Conservation (phyloP, 805 yeast species). For the Metschnikowia chrysomelidarum region DNA sequence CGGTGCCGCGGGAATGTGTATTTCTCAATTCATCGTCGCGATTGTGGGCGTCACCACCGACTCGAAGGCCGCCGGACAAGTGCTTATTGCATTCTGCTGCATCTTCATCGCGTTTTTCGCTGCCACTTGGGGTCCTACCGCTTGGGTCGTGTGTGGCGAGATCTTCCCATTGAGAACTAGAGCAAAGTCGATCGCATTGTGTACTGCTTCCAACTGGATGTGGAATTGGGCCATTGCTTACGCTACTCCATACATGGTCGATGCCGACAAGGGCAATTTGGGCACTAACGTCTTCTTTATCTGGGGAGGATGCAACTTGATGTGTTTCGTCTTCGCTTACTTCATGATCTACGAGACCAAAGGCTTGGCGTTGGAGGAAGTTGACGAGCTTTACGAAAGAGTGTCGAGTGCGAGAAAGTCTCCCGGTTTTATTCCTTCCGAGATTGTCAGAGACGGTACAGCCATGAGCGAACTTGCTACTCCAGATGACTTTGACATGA, state of each 20-base stretch:
- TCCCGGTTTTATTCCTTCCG: slow-evolving; percentile 29
- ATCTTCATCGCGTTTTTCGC: slow-evolving; percentile 42
- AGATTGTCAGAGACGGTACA: slow-evolving; percentile 33
- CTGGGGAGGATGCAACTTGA: slow-evolving; percentile 42
- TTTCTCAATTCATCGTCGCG: slow-evolving; percentile 51
- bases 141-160: slow-evolving; percentile 41
- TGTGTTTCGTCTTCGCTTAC: slow-evolving; percentile 34
- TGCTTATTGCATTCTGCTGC: slow-evolving; percentile 38
- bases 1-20: slow-evolving; percentile 64
- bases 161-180: slow-evolving; percentile 37
- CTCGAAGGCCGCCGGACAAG: slow-evolving; percentile 31
- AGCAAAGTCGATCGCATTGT: slow-evolving; percentile 39
- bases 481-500: slow-evolving; percentile 18
- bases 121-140: slow-evolving; percentile 42
- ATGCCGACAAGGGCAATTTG: slow-evolving; percentile 37
- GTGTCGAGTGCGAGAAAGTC: slow-evolving; percentile 38
- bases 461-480: slow-evolving; percentile 19
- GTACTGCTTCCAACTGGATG: slow-evolving; percentile 43
- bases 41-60: slow-evolving; percentile 41
- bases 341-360: slow-evolving; percentile 38
- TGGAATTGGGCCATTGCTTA: slow-evolving; percentile 43
- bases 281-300: slow-evolving; percentile 42
- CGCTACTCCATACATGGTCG: slow-evolving; percentile 43
- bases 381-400: slow-evolving; percentile 38
- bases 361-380: slow-evolving; percentile 42